phyloP scores from a whole-genome alignment of 257 asterid species.

The Plantago elongata region DNA sequence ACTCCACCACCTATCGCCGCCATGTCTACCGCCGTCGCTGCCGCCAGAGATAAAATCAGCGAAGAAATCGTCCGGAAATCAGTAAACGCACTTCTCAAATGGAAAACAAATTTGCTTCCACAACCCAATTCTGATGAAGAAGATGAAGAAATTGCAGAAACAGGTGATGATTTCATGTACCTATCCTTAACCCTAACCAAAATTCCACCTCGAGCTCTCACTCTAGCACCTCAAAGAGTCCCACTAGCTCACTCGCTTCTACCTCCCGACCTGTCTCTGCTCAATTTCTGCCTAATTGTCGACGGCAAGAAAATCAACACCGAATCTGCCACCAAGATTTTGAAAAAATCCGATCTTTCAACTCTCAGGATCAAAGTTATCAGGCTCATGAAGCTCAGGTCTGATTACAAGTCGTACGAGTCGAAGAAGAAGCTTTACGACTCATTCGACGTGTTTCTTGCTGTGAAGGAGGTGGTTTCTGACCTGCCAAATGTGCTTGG shows the following conservation, averaged over 20 bases:
- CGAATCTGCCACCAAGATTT: conserved; percentile 38
- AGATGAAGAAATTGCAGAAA: conserved; percentile 18
- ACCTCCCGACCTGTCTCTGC: conserved; percentile 19
- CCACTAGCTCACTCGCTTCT: conserved; percentile 45
- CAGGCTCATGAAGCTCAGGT: conserved; percentile 60
- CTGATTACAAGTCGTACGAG: conserved; percentile 58
- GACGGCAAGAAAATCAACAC: conserved; percentile 60
- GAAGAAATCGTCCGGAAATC: conserved; percentile 38
- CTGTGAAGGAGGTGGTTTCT: conserved; percentile 33
- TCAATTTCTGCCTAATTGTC: conserved; percentile 54
- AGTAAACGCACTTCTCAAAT: conserved; percentile 66
- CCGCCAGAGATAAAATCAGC: conserved; percentile 24
- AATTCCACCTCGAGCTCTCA: conserved; percentile 38
- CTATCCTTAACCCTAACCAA: conserved; percentile 64
- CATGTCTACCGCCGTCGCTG: conserved; percentile 29
- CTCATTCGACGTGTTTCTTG: conserved; percentile 56
- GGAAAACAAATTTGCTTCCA: conserved; percentile 37
- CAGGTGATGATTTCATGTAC: conserved; percentile 51
- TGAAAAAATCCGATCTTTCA: conserved; percentile 33
- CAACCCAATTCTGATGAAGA: conserved; percentile 16
- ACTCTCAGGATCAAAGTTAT: conserved; percentile 30
- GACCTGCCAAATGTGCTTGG: conserved; percentile 61
- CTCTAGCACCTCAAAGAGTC: conserved; percentile 43
- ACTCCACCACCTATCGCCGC: neutral
- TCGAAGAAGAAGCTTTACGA: conserved; percentile 44